Evolutionary conservation across 2,329 filamentous ascomycete species (phyloP).

Genomic region (Aspergillus sojae): DNA sequence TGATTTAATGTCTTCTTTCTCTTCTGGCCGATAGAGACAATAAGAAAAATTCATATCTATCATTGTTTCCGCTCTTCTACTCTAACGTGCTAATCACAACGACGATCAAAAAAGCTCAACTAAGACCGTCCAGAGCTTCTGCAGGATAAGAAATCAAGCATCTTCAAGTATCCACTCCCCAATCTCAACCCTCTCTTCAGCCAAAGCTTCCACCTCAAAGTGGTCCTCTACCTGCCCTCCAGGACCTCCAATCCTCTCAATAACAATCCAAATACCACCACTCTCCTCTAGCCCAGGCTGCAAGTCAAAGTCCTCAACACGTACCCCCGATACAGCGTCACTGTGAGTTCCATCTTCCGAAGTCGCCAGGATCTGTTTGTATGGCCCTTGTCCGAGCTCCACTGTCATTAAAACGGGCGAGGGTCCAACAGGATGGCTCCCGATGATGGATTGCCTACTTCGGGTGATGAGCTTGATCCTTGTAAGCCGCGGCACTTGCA

Average conservation of each 20-base stretch:
- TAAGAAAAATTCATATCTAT: not conserved
- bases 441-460: constrained; percentile 48
- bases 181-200: constrained; percentile 46
- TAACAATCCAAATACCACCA: constrained; percentile 73
- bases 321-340: constrained; percentile 66
- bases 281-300: constrained; percentile 61
- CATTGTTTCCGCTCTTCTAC: not conserved
- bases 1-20: not conserved
- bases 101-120: not conserved
- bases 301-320: constrained; percentile 74
- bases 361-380: constrained; percentile 64
- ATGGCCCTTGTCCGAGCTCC: constrained; percentile 71
- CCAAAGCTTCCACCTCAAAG: constrained; percentile 47
- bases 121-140: not conserved
- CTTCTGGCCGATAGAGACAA: not conserved
- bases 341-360: constrained; percentile 76
- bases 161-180: constrained; percentile 46
- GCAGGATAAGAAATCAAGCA: constrained; percentile 15
- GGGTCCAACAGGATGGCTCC: constrained; percentile 38
- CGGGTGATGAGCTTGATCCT: constrained; percentile 61
- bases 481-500: constrained; percentile 59
- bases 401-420: constrained; percentile 70
- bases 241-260: constrained; percentile 74
- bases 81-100: not conserved
- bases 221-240: constrained; percentile 52